These are phyloP conservation scores for Neolecta irregularis DNA, from an alignment of 1,139 yeast genomes.

Conservation along the genomic window DNA sequence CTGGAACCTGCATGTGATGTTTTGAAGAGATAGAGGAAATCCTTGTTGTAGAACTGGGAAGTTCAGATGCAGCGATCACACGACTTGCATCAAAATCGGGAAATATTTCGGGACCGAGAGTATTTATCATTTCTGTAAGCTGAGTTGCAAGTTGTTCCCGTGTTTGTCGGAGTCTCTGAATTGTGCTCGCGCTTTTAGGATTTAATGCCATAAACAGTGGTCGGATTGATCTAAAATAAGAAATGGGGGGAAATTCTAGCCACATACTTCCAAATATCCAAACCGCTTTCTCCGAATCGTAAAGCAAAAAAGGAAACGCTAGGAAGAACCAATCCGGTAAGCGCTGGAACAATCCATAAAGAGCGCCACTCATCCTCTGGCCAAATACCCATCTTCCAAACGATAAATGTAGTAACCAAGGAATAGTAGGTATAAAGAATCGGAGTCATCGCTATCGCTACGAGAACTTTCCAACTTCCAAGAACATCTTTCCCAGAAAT, in stretches of 20 bases:
- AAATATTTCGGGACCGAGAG: conserved; percentile 60
- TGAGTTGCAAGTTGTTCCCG: conserved; percentile 41
- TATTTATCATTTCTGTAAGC: conserved; percentile 54
- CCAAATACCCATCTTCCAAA: conserved; percentile 18
- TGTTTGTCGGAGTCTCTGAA: conserved; percentile 40
- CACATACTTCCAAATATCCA: conserved; percentile 53
- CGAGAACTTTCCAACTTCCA: conserved; percentile 90
- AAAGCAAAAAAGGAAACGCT: conserved; percentile 74
- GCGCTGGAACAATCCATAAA: conserved; percentile 29
- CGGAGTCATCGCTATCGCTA: conserved; percentile 81
- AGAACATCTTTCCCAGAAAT: conserved; percentile 82
- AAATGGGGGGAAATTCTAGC: neutral
- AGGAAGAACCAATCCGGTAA: conserved; percentile 43
- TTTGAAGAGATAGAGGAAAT: too few relatives aligned
- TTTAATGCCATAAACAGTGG: conserved; percentile 62
- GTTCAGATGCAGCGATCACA: conserved; percentile 11
- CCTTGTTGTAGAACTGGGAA: too few relatives aligned
- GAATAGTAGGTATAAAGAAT: conserved; percentile 70
- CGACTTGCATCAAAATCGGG: conserved; percentile 46
- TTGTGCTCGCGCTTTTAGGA: conserved; percentile 33
- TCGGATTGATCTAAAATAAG: conserved; percentile 34
- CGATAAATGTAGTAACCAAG: conserved; percentile 38
- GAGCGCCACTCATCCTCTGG: too few relatives aligned
- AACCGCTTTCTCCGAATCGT: conserved; percentile 80
- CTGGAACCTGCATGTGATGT: too few relatives aligned